Evolutionary conservation across 306 rosid genomes (phyloP), one percentile per base, ranked within the genome.

Genomic region (Vicia sativa): DNA sequence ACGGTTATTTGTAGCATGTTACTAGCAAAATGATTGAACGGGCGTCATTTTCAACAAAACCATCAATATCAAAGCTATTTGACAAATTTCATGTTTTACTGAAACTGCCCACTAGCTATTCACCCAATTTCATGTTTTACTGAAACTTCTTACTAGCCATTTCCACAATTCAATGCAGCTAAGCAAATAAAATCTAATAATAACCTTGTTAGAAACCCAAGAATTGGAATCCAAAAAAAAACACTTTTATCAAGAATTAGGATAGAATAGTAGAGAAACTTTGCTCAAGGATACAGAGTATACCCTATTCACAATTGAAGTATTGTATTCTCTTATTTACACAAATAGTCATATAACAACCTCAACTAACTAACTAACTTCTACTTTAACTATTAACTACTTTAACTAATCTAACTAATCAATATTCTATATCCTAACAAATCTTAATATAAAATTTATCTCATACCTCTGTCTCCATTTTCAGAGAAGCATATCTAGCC

Each of bases 391-490:
- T 34, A 2, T 7, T 7, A 34, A 34, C 38, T 34, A 34, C 9
- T 34, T 34, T 34, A 34, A 34, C 38, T 34, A 34, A 2, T 34
- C 38, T 7, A 34, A 34, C 7, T 34, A 34, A 34, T 1, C 38
- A 34, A 2, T 34, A 34, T 34, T 31, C 38, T 7, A 34, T 34
- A 34, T 34, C 38, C 38, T 6, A 34, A 34, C 38, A 34, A 34
- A 7, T 34, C 9, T 34, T 2, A 34, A 34, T 34, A 7, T 34
- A 34, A 7, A 7, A 34, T 34, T 34, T 34, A 34, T 34, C 38
- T 7, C 38, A 61, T 86, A 92, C 98, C 95, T 90, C 98, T 19
- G 82, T 73, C 86, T 92, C 96, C 98, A 92, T 92, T 85, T 92
- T 90, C 80, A 90, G 75, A 67, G 98, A 86, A 67, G 96, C 86